phyloP scores from a whole-genome alignment of 2,329 filamentous ascomycete species.

The Colletotrichum eleusines region DNA sequence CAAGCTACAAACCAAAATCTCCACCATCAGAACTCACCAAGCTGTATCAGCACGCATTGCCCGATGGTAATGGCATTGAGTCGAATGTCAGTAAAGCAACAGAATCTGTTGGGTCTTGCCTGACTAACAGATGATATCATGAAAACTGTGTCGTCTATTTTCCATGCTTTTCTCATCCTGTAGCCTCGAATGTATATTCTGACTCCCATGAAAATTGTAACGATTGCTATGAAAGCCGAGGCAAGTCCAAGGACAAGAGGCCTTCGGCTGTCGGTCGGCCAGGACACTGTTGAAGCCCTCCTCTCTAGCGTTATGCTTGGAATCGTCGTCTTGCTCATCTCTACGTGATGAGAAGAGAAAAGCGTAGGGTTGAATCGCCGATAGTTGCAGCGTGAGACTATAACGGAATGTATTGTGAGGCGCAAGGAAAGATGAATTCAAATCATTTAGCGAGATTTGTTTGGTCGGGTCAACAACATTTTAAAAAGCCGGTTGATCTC shows the following conservation, averaged over 20 bases:
- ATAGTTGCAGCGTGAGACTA: too few relatives aligned
- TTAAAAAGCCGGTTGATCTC: too few relatives aligned
- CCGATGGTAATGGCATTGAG: not conserved
- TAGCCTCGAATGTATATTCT: conserved; percentile 44
- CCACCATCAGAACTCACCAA: not conserved
- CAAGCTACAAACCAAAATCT: not conserved
- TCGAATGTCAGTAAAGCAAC: not conserved
- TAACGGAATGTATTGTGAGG: too few relatives aligned
- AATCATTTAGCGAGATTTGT: too few relatives aligned
- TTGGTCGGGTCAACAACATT: too few relatives aligned
- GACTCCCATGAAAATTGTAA: not conserved
- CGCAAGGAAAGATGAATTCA: too few relatives aligned
- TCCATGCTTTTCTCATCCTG: conserved; percentile 44
- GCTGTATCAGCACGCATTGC: not conserved
- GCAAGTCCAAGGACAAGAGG: not conserved
- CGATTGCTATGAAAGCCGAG: not conserved
- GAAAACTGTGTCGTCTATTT: conserved; percentile 44
- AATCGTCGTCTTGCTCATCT: not conserved
- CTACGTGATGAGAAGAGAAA: not conserved
- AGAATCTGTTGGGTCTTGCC: not conserved
- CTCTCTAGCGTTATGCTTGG: too few relatives aligned
- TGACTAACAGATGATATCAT: conserved; percentile 8
- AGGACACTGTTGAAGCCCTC: not conserved
- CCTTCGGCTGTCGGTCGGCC: not conserved
- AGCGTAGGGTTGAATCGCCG: too few relatives aligned